Base-by-base conservation (phyloP, 1,139 yeast species). In the Yamadazyma atmosphaerica region DNA sequence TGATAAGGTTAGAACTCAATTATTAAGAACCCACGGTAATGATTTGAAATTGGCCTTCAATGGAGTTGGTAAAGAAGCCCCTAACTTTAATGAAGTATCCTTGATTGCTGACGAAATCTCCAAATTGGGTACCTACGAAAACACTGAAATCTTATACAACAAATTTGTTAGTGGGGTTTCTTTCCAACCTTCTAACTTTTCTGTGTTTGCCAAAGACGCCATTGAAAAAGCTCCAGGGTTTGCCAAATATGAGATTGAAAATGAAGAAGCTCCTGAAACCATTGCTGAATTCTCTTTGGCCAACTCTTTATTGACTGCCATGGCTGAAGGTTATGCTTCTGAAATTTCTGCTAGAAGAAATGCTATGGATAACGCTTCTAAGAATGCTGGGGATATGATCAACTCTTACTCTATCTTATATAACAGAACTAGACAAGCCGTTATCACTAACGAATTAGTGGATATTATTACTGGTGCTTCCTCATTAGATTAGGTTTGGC, bases 381-480 rank as follows among this genome's bases (percentile, higher is more conserved):
- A 92, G 95, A 92, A 90, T 67, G 98, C 98, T 50, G 96, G 96
- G 74, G 98, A 92, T 59, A 92, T 92, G 98, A 92, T 92, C 65
- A 83, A 80, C 75, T 83, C 80, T 64, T 90, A 87, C 85, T 84
- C 98, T 54, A 92, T 92, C 69, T 82, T 90, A 71, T 92, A 92
- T 77, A 92, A 92, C 90, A 90, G 98, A 83, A 87, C 98, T 66
- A 90, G 98, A 85, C 98, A 92, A 81, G 98, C 98, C 59, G 98
- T 90, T 66, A 92, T 92, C 65, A 92, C 98, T 75, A 92, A 92
- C 81, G 98, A 92, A 79, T 79, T 92, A 83, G 98, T 92, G 63
- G 98, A 92, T 76, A 92, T 92, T 65, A 92, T 92, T 70, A 92
- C 98, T 62, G 98, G 98, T 88, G 98, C 98, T 63, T 87, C 98